A percentile compares a stretch with the other conserved stretches of the same genome.
Evolutionary conservation across 1,139 yeast genomes (phyloP).

Genomic region (Kodamaea sp.): DNA sequence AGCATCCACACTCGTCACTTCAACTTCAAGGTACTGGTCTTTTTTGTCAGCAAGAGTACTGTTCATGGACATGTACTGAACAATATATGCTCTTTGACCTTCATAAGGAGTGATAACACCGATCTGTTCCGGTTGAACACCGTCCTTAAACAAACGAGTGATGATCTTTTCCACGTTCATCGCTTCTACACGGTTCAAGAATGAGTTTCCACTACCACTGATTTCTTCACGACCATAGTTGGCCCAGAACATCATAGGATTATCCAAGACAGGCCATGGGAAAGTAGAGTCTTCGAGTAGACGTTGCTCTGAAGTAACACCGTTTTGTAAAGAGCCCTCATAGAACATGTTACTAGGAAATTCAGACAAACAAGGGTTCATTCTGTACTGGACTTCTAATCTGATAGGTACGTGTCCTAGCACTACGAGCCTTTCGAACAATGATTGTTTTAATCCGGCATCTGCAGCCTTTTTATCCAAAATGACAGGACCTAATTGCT

Average conservation of each 20-base stretch:
- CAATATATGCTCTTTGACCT: conserved; percentile 85
- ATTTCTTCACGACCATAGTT: conserved; percentile 88
- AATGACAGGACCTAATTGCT: conserved; percentile 91
- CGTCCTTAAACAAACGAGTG: conserved; percentile 72
- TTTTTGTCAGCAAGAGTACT: conserved; percentile 61
- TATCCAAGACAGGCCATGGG: conserved; percentile 86
- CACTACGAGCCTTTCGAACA: conserved; percentile 83
- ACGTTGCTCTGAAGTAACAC: conserved; percentile 78
- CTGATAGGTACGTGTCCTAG: conserved; percentile 85
- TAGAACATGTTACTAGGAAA: conserved; percentile 92
- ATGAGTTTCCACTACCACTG: conserved; percentile 81
- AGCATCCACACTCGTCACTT: conserved; percentile 92
- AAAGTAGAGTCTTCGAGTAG: conserved; percentile 56
- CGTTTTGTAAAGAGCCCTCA: conserved; percentile 90
- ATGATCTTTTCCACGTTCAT: conserved; percentile 84
- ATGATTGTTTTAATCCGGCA: conserved; percentile 82
- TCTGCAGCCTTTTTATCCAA: conserved; percentile 77
- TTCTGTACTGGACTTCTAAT: conserved; percentile 89
- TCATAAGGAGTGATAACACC: conserved; percentile 95
- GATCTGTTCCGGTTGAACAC: conserved; percentile 78
- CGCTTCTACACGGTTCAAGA: conserved; percentile 85
- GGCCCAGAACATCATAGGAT: conserved; percentile 96
- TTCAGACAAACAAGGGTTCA: conserved; percentile 88
- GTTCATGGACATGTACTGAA: conserved; percentile 75
- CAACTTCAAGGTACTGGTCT: conserved; percentile 70